Conservation (phyloP, 495 filamentous ascomycete species). For the Lophium mytilinum region DNA sequence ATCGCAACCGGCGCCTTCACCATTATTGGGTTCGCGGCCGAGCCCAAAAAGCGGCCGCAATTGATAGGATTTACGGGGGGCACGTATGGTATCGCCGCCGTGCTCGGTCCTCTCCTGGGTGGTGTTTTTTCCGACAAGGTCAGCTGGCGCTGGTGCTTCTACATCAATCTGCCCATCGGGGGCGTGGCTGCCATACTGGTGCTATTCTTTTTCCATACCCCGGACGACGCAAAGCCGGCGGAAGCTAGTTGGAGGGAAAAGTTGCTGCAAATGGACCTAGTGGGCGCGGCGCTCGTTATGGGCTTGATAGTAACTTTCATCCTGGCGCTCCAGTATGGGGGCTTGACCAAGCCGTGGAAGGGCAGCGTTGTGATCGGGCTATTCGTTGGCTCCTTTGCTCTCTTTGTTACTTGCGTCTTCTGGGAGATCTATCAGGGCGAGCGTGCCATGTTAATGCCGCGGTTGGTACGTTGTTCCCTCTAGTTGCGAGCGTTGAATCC, state of each 20-base stretch:
- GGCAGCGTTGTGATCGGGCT: constrained; percentile 4
- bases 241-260: constrained; percentile 32
- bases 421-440: constrained; percentile 1
- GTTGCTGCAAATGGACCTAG: constrained; percentile 54
- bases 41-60: constrained; percentile 30
- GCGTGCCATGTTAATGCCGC: constrained; percentile 1
- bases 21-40: constrained; percentile 26
- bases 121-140: constrained; percentile 39
- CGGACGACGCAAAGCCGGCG: neutral
- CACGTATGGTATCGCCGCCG: constrained; percentile 34
- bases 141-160: constrained; percentile 51
- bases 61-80: constrained; percentile 38
- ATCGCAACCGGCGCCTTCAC: constrained; percentile 23
- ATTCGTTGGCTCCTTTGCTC: constrained; percentile 22
- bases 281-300: constrained; percentile 41
- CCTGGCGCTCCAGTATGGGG: constrained; percentile 10
- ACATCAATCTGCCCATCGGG: constrained; percentile 57
- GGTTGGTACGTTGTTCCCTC: neutral
- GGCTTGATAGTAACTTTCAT: constrained; percentile 6
- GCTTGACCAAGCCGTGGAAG: constrained; percentile 4
- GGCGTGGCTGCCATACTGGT: constrained; percentile 48
- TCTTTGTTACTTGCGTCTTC: neutral
- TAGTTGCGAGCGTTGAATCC: neutral
- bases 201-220: constrained; percentile 46
- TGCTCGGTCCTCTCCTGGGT: constrained; percentile 42